A percentile compares a stretch with the other conserved stretches of the same genome.
Evolutionary conservation across 148 eudicot species (phyloP).

Genomic region (Persicaria maculosa): DNA sequence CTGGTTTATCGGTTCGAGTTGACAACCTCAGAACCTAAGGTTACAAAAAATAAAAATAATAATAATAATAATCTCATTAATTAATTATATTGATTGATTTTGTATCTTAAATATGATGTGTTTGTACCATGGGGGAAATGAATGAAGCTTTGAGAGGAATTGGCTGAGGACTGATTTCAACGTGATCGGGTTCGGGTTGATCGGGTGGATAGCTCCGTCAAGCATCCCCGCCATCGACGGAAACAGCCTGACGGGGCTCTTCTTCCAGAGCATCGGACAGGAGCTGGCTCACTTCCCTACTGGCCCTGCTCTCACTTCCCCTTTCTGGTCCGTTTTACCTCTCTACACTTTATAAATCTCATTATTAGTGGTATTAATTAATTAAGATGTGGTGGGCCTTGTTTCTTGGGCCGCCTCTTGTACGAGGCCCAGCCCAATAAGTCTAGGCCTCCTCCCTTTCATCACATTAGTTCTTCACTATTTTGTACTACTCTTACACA

Average conservation of each 20-base stretch:
- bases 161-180: slow-evolving; percentile 85
- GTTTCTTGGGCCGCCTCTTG: neutral
- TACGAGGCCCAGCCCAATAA: slow-evolving; percentile 7
- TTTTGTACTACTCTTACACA: no score
- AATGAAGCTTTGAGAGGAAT: slow-evolving; percentile 58
- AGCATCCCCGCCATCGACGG: slow-evolving; percentile 85
- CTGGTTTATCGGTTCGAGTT: no score
- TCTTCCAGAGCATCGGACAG: slow-evolving; percentile 76
- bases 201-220: slow-evolving; percentile 98
- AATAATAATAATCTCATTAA: neutral
- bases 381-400: neutral
- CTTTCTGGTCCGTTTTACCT: slow-evolving; percentile 54
- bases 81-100: neutral
- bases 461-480: no score
- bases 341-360: neutral
- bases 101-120: no score
- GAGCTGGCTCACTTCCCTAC: slow-evolving; percentile 93
- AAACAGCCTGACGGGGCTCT: slow-evolving; percentile 77
- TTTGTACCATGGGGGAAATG: no score
- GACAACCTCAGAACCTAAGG: no score
- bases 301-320: slow-evolving; percentile 73
- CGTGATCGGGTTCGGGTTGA: slow-evolving; percentile 94
- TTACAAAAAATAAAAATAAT: no score
- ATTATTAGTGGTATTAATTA: neutral
- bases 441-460: no score